A percentile compares a stretch with the other conserved stretches of the same genome.
Evolutionary conservation across 768 basidiomycete genomes (phyloP).

Genomic region (Auricularia heimuer): DNA sequence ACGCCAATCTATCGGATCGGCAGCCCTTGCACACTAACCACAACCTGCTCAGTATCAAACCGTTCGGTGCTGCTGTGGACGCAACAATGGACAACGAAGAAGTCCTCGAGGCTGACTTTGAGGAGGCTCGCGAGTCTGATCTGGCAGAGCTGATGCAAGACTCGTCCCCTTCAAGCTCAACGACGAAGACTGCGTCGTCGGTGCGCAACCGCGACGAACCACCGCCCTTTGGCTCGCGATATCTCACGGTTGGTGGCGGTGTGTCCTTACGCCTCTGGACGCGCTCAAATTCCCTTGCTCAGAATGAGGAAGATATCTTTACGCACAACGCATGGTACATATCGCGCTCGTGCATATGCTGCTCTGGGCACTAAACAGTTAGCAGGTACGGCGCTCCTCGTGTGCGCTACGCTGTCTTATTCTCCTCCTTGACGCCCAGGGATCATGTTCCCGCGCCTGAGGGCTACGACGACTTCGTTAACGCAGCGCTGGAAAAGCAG

Average conservation of each 20-base stretch:
- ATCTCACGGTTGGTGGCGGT: not conserved
- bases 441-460: slow-evolving; percentile 79
- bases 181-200: slow-evolving; percentile 41
- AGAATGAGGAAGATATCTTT: slow-evolving; percentile 47
- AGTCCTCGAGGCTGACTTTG: not conserved
- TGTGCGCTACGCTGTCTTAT: not conserved
- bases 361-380: slow-evolving; percentile 2
- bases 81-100: too few species aligned
- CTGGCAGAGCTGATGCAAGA: not conserved
- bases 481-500: slow-evolving; percentile 61
- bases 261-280: not conserved
- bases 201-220: slow-evolving; percentile 50
- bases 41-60: too few species aligned
- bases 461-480: slow-evolving; percentile 69
- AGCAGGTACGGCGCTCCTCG: not conserved
- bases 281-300: not conserved
- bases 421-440: slow-evolving; percentile 20
- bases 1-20: too few species aligned
- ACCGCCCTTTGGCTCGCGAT: slow-evolving; percentile 69
- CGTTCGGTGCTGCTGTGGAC: too few species aligned
- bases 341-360: not conserved
- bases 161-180: not conserved
- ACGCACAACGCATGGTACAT: slow-evolving; percentile 22
- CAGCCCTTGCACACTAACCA: too few species aligned
- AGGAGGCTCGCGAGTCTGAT: not conserved